Percentiles rank a stretch among this genome's conserved stretches.
Conservation (phyloP, 345 rosid genomes). For the Eucalyptus grandis region DNA sequence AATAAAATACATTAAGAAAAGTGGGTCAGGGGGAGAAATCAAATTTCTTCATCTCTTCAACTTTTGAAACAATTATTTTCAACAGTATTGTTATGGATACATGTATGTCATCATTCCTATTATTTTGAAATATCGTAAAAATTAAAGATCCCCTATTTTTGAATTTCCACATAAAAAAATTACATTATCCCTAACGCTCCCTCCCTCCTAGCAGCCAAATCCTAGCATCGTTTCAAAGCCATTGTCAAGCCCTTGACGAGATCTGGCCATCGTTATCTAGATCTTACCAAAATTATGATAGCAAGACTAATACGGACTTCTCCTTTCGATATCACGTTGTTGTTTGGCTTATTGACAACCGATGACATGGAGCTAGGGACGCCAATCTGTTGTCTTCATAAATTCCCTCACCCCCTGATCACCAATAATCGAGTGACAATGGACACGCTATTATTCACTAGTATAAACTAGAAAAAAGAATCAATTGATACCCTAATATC, state of each 20-base stretch:
- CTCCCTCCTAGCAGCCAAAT: background rate
- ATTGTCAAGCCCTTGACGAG: background rate
- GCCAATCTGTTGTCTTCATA: background rate
- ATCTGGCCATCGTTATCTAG: background rate
- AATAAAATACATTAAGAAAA: no score
- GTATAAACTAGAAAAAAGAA: background rate
- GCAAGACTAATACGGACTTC: background rate
- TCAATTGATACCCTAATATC: background rate
- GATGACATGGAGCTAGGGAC: background rate
- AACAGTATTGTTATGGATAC: no score
- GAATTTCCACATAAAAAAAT: no score
- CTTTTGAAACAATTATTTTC: no score
- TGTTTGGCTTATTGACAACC: background rate
- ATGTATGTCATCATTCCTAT: no score
- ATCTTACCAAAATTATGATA: background rate
- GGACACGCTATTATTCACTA: background rate
- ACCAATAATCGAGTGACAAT: background rate
- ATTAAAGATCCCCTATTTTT: no score
- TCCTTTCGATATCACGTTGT: background rate
- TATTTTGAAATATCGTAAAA: no score
- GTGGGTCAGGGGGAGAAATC: no score
- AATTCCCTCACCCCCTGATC: background rate
- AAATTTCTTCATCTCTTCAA: no score
- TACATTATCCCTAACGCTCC: background rate
- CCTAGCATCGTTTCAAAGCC: background rate